phyloP scores from a whole-genome alignment of 805 yeast genomes.

The Candida qinlingensis region DNA sequence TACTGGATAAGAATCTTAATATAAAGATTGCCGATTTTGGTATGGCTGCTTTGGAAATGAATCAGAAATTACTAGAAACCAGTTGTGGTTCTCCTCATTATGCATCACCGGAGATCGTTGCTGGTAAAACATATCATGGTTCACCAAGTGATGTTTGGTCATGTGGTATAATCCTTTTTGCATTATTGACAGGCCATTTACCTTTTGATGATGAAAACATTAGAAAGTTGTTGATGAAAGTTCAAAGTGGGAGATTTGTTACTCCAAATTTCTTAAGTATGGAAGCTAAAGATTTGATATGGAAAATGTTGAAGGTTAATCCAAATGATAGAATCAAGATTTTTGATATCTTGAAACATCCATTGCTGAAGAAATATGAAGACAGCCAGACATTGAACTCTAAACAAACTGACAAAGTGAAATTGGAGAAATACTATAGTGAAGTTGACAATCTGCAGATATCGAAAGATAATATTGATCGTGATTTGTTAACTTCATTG shows the following conservation, averaged over 20 bases:
- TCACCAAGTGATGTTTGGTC: constrained; percentile 98
- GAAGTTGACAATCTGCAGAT: constrained; percentile 35
- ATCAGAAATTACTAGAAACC: constrained; percentile 79
- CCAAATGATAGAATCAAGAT: constrained; percentile 79
- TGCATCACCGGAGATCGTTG: constrained; percentile 96
- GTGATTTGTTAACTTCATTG: constrained; percentile 68
- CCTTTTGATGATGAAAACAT: constrained; percentile 98
- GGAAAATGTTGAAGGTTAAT: constrained; percentile 74
- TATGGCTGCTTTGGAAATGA: constrained; percentile 94
- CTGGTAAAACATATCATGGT: constrained; percentile 93
- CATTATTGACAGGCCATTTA: constrained; percentile 86
- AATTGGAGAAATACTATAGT: constrained; percentile 31
- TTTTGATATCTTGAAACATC: constrained; percentile 72
- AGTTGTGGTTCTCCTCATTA: constrained; percentile 98
- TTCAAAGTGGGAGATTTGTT: constrained; percentile 80
- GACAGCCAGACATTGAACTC: constrained; percentile 29
- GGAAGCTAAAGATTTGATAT: constrained; percentile 84
- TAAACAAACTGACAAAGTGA: constrained; percentile 23
- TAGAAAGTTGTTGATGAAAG: constrained; percentile 79
- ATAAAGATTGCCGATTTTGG: constrained; percentile 98
- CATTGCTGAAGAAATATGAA: constrained; percentile 72
- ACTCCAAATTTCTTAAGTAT: constrained; percentile 76
- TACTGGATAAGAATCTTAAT: constrained; percentile 76
- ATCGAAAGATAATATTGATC: constrained; percentile 45
- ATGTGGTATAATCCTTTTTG: constrained; percentile 92